A percentile compares a stretch with the other conserved stretches of the same genome.
phyloP scores from a whole-genome alignment of 2,329 filamentous ascomycete genomes.

The Botrytis hyacinthi region DNA sequence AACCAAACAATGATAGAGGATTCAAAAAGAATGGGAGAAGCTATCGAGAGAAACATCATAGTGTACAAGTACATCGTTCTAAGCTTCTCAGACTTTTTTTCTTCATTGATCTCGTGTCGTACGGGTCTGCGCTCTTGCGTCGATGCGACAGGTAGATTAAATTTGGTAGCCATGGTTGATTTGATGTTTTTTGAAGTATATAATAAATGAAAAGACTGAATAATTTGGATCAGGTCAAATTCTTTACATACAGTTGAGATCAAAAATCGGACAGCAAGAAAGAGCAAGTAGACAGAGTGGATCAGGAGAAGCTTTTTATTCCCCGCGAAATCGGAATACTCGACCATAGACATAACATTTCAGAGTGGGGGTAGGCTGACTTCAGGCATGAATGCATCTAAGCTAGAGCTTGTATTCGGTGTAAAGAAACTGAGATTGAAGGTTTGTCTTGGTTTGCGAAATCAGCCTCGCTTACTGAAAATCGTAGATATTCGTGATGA shows the following conservation, averaged over 20 bases:
- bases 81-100: neutral
- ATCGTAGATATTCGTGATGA: neutral
- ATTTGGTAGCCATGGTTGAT: neutral
- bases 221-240: neutral
- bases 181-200: neutral
- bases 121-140: neutral
- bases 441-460: conserved; percentile 16
- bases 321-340: neutral
- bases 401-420: neutral
- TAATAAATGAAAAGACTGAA: neutral
- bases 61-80: conserved; percentile 13
- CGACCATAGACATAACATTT: neutral
- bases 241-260: neutral
- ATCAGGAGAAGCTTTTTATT: neutral
- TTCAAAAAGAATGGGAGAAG: conserved; percentile 25
- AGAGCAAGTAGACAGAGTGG: neutral
- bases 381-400: neutral
- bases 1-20: conserved; percentile 14
- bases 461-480: conserved; percentile 21
- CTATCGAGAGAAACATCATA: conserved; percentile 21
- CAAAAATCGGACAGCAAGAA: neutral
- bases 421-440: neutral
- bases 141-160: neutral
- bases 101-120: conserved; percentile 4
- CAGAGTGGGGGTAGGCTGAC: neutral